Base-by-base conservation (phyloP, 148 eudicot species). In the Fallopia convolvulus region DNA sequence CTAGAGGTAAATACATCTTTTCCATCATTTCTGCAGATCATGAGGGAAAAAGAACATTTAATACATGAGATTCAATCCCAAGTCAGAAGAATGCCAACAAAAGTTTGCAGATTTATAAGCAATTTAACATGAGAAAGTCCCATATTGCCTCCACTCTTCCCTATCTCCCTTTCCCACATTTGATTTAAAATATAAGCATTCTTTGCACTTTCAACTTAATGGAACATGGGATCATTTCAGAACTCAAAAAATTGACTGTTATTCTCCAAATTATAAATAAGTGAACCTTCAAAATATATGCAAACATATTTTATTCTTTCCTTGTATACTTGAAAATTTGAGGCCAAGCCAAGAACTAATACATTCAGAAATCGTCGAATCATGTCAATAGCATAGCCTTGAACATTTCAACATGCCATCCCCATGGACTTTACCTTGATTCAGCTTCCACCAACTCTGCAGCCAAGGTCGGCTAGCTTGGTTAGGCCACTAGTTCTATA, bases 1-100 rank as follows among this genome's bases (percentile, higher is more conserved):
- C 86, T 89, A 39, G 84, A 79, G 81, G 82, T 78, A 21, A 74
- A 80, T 72, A 79, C 76, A 68, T 89, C 95, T 81, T 85, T 87
- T 65, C 85, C 92, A 72, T 74, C 81, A 83, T 76, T 89, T 88
- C 97, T 95, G 66, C 33, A 76, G 60, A 76, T 63, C 58, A 76
- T 63, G 39, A 63, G 56, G 18, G 48, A 48, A 14, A 63, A 21
- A 78, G 44, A 52, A 61, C 10, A 39, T 6, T 39, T 6, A 68
- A 68, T 68, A 68, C 36, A 36, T 26, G 21, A 23, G 70, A 26
- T 13, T 61, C 33, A 30, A 5, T 14, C 46, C 72, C 3, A 68
- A 55, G 44, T 15, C 17, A 68, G 39, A 39, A 65, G 44, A 61
- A 61, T 23, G 26, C 3, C 33, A 61, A 39, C 36, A 26, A 30